Base-by-base conservation (phyloP, 2,329 filamentous ascomycete genomes). In the Penicillium sp. region DNA sequence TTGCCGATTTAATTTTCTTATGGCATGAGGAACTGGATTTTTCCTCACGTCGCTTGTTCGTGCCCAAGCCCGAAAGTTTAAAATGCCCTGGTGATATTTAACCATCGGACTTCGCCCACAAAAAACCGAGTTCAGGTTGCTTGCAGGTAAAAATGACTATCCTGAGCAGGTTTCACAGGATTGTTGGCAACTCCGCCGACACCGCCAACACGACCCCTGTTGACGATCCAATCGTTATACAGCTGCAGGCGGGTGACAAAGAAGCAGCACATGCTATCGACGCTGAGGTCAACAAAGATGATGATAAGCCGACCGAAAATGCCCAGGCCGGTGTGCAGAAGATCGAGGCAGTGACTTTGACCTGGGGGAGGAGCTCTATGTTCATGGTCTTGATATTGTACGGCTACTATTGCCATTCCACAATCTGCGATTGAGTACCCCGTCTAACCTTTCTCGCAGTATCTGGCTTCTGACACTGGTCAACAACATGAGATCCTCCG, bases 381-480 rank as follows among this genome's bases (percentile, higher is more conserved):
- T 48, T 44, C 32, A 44, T 46, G 32, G 31, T 49, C 9, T 41
- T 53, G 18, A 34, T 49, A 42, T 49, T 49, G 45, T 45, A 36
- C 8, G 48, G 21, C 14, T 38, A 10, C 14, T 36, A 13, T 14
- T 24, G 2, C 16, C 29, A 27, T 22, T 2, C 2, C 24, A 27
- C 24, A 27, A 27, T 5, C 6, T 16, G 13, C 5, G 2, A n/a
- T 7, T n/a, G 34, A 16, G 14, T 3, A 5, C 34, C 5, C 13
- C 16, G 14, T 31, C 27, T 34, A 27, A 49, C 14, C 4, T 8
- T 32, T 43, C 41, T 52, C 10, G 29, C 50, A 76, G 74, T 18
- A 77, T 77, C 63, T 76, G 67, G 63, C 55, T 73, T 10, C 61
- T 75, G 29, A 74, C 70, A 60, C 70, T 75, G 18, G 69, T 75